Conservation (phyloP, 139 green algal species). For the Trebouxia sp. region DNA sequence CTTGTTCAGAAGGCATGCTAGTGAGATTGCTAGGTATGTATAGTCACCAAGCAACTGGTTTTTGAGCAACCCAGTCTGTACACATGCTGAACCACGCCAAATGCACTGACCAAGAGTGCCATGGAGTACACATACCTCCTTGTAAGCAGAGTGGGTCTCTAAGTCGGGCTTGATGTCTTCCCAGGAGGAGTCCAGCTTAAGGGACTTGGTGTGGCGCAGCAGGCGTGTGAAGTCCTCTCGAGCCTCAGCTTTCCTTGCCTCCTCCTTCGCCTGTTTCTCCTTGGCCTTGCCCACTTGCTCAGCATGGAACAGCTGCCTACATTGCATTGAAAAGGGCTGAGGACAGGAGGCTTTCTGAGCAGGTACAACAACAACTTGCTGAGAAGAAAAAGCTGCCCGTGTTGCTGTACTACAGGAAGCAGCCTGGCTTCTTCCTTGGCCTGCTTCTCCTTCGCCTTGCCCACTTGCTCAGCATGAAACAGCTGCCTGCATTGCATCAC, state of each 20-base stretch:
- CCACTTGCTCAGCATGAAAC: slow-evolving; percentile 72
- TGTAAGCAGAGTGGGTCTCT: slow-evolving; percentile 54
- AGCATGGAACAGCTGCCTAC: slow-evolving; percentile 64
- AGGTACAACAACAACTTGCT: too few species aligned
- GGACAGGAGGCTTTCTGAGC: too few species aligned
- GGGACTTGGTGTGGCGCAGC: slow-evolving; percentile 45
- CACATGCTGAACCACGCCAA: too few species aligned
- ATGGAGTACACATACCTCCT: slow-evolving; percentile 40
- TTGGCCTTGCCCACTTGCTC: slow-evolving; percentile 41
- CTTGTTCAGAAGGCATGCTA: not conserved
- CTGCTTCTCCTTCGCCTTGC: not conserved
- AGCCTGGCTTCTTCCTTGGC: slow-evolving; percentile 31
- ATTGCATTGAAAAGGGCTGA: too few species aligned
- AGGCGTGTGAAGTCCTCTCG: slow-evolving; percentile 54
- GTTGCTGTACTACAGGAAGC: too few species aligned
- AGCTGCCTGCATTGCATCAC: slow-evolving; percentile 58
- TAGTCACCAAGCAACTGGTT: not conserved
- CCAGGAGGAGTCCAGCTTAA: slow-evolving; percentile 52
- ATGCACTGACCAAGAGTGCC: not conserved
- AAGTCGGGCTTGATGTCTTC: slow-evolving; percentile 48
- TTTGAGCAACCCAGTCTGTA: not conserved
- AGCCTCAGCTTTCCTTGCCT: slow-evolving; percentile 39
- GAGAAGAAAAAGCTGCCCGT: too few species aligned
- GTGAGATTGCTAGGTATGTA: not conserved
- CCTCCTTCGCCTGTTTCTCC: slow-evolving; percentile 25